Base-by-base conservation (phyloP, 2,329 filamentous ascomycete genomes). In the Fusarium kyushuense region DNA sequence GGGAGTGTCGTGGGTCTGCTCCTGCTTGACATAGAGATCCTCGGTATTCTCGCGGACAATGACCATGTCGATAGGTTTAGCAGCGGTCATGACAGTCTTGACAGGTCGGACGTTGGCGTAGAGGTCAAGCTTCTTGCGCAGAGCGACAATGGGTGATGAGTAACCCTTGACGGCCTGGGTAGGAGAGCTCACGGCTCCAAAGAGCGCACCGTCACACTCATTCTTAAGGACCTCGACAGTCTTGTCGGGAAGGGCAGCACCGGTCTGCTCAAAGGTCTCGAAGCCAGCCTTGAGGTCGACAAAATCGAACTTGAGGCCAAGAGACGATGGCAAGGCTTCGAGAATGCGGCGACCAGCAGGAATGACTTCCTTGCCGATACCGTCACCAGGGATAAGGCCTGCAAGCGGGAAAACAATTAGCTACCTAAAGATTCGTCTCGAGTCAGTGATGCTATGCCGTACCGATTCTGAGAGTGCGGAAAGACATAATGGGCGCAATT, bases 41-140 rank as follows among this genome's bases (percentile, higher is more conserved):
- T 99, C 96, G 32, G 96, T 99, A 85, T 99, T 99, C 83, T 99
- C 96, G 70, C 96, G 92, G 56, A 98, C 96, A 75, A 98, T 99
- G 76, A 99, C 96, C 79, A 99, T 91, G 82, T 99, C 96, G 76
- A 97, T 94, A 67, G 92, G 91, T 75, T 85, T 86, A 45, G 81
- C 72, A 55, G 88, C 86, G 33, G 88, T 91, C 66, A 84, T 76
- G 67, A 93, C 88, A 45, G 91, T 92, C 85, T 97, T 97, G 79
- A 98, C 96, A 54, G 95, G 95, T 36, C 96, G 92, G 51, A 99
- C 94, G 79, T 99, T 99, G 83, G 96, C 96, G 82, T 97, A 99
- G 59, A 99, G 90, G 79, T 96, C 90, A 72, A 99, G 90, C 76
- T 89, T 90, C 86, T 98, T 99, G 84, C 96, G 93, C 71, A 99